A percentile compares a stretch with the other conserved stretches of the same genome.
These are phyloP conservation scores for Polychaeton citri DNA, from an alignment of 2,329 filamentous ascomycete species.

Conservation along the genomic window DNA sequence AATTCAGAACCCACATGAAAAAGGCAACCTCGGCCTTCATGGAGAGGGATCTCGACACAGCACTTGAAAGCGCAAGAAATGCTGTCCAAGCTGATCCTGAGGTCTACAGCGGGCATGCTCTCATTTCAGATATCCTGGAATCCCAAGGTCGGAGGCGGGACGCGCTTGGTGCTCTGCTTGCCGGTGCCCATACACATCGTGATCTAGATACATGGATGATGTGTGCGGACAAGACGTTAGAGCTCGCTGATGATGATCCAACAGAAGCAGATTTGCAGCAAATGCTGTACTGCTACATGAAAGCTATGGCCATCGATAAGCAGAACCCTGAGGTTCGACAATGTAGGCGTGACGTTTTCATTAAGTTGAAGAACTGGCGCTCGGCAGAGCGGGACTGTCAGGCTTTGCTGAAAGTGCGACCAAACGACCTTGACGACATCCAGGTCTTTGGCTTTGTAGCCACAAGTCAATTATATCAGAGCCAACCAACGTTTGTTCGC, in stretches of 20 bases:
- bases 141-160: conserved; percentile 43
- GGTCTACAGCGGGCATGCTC: conserved; percentile 47
- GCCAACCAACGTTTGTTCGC: background rate
- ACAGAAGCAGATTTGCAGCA: conserved; percentile 30
- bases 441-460: conserved; percentile 33
- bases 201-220: conserved; percentile 45
- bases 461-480: conserved; percentile 1
- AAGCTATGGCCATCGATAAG: conserved; percentile 40
- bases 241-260: conserved; percentile 30
- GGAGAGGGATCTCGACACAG: conserved; percentile 45
- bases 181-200: conserved; percentile 44
- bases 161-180: conserved; percentile 42
- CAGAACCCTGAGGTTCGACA: conserved; percentile 40
- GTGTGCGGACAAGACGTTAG: conserved; percentile 41
- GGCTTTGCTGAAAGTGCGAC: conserved; percentile 39
- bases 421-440: conserved; percentile 41
- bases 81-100: conserved; percentile 47
- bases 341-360: conserved; percentile 42
- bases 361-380: conserved; percentile 34
- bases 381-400: conserved; percentile 39
- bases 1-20: conserved; percentile 56
- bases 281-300: conserved; percentile 40
- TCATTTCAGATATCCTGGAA: conserved; percentile 46
- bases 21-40: conserved; percentile 57
- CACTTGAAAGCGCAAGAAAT: conserved; percentile 37